phyloP scores from a whole-genome alignment of 2,329 filamentous ascomycete species.

The Colletotrichum lindemuthianum region DNA sequence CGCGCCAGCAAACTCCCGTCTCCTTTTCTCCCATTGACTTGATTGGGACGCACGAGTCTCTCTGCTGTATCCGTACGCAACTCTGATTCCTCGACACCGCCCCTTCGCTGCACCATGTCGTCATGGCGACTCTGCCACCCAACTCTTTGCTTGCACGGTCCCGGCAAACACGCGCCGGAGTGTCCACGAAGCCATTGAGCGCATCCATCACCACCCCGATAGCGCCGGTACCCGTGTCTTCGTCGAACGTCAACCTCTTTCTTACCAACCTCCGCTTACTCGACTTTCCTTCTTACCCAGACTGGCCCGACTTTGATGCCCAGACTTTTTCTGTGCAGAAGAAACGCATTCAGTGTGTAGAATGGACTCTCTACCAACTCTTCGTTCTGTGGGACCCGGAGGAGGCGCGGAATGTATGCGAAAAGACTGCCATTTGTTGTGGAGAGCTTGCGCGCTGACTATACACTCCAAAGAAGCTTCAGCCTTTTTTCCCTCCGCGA shows the following conservation, averaged over 20 bases:
- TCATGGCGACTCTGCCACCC: slow-evolving; percentile 45
- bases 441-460: slow-evolving; percentile 5
- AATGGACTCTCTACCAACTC: slow-evolving; percentile 91
- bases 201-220: slow-evolving; percentile 18
- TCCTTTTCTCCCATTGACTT: slow-evolving; percentile 3
- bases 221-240: slow-evolving; percentile 48
- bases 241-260: slow-evolving; percentile 72
- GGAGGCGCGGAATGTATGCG: slow-evolving; percentile 75
- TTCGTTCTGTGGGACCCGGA: slow-evolving; percentile 85
- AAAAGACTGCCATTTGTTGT: background rate
- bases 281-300: slow-evolving; percentile 77
- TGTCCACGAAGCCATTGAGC: slow-evolving; percentile 33
- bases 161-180: slow-evolving; percentile 38
- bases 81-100: slow-evolving; percentile 4
- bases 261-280: slow-evolving; percentile 86
- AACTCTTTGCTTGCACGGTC: slow-evolving; percentile 45
- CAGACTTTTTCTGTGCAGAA: slow-evolving; percentile 84
- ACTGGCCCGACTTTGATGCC: slow-evolving; percentile 82
- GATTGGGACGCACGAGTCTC: background rate
- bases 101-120: slow-evolving; percentile 39
- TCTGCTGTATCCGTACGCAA: background rate
- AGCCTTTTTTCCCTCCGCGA: slow-evolving; percentile 88
- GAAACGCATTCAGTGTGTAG: slow-evolving; percentile 81
- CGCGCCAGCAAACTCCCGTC: background rate
- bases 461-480: slow-evolving; percentile 72